Evolutionary conservation across 1,284 basidiomycete genomes (phyloP), one percentile per base, ranked within the genome.

Genomic region (Violaceomyces palustris): DNA sequence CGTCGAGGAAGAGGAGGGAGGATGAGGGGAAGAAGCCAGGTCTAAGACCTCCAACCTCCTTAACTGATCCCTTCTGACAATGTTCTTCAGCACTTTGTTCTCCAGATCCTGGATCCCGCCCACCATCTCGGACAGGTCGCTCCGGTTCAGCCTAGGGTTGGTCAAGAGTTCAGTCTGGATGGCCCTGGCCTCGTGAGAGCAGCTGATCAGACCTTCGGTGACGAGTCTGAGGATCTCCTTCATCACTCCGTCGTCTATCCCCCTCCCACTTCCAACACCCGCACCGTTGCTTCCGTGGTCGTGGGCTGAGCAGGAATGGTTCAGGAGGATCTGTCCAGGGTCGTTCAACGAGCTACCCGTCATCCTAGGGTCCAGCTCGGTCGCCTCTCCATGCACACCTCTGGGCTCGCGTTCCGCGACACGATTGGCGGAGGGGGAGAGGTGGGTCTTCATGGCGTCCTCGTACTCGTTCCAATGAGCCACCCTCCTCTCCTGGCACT

Each of bases 401-500:
- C n/a, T n/a, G n/a, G n/a, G n/a, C n/a, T n/a, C n/a, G n/a, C n/a
- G n/a, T n/a, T n/a, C n/a, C n/a, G n/a, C n/a, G n/a, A n/a, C n/a
- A n/a, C n/a, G n/a, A n/a, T n/a, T n/a, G 19, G 35, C 15, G 19
- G 33, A 11, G 12, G 44, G 34, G 9, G 23, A 9, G 31, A 61
- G 48, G 25, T 52, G 60, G 8, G 36, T 46, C 3, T 42, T 35
- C 15, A 64, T 45, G 1, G 59, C 61, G 41, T 64, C 61, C 15
- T 64, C 58, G 56, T 64, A 64, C 34, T 64, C 61, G 6, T 45
- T 32, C 61, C 61, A 64, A 4, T 59, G 40, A 8, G 34, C 19
- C 18, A 64, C 42, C 12, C 61, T 41, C n/a, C 53, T 47, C 22
- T 62, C 61, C 35, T 64, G 61, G 10, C 46, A 50, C 35, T 59